These are phyloP conservation scores for Phytophthora pluvialis DNA, from an alignment of 352 stramenopile genomes.

Conservation along the genomic window DNA sequence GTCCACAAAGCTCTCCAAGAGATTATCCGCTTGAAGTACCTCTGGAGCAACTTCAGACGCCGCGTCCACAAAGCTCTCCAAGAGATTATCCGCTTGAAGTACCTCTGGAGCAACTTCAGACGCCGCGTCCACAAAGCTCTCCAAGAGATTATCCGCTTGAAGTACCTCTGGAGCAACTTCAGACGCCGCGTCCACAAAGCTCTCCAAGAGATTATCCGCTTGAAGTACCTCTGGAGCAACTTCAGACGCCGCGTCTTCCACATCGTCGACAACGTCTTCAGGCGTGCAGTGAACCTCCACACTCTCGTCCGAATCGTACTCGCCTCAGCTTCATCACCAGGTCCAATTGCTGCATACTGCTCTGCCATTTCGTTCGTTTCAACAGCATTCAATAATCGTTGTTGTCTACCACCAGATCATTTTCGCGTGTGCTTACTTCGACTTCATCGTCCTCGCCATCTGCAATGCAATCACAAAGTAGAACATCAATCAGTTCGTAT, in stretches of 20 bases:
- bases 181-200: conserved; percentile 18
- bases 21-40: no score
- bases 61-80: no score
- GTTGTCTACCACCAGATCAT: conserved; percentile 2
- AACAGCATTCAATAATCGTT: conserved; percentile 19
- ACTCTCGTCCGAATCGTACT: conserved; percentile 1
- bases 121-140: no score
- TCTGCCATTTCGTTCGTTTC: neutral
- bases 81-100: no score
- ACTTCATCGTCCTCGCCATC: conserved; percentile 2
- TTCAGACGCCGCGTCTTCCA: neutral
- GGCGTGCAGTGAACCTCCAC: neutral
- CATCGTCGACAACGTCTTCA: neutral
- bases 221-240: conserved; percentile 10
- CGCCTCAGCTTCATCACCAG: neutral
- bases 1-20: no score
- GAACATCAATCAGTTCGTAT: neutral
- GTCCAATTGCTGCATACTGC: neutral
- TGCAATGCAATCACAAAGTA: neutral
- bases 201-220: conserved; percentile 10
- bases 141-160: no score
- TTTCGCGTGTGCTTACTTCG: neutral
- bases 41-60: no score
- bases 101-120: no score
- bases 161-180: no score